Base-by-base conservation (phyloP, 176 grass and related monocot species). In the Rhynchospora breviuscula region DNA sequence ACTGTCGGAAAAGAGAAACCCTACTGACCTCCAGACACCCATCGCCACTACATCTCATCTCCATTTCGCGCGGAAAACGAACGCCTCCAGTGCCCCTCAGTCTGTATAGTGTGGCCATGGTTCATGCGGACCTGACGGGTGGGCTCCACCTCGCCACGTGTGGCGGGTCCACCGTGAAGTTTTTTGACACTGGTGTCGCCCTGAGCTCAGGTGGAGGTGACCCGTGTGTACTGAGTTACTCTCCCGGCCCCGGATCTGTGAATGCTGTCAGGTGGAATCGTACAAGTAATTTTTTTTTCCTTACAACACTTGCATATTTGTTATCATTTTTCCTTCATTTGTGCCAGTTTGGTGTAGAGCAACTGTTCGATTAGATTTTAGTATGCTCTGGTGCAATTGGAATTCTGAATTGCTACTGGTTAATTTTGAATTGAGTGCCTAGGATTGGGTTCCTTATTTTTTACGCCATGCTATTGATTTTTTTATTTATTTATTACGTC, bases 181-280 rank as follows among this genome's bases (percentile, higher is more conserved):
- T 95, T 9, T 95, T 99, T 79, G 96, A 99, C 88, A 87, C 92
- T 63, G 83, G 89, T 52, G 85, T 95, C 14, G 89, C 90, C 67
- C 82, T 90, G 2, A 45, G 48, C n/a, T 82, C 80, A 7, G 62
- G 60, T 62, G 80, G 80, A 63, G 91, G 96, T 83, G 92, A 99
- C 66, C 96, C 96, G 48, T 99, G 92, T 85, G 86, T 93, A 18
- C 92, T 99, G 47, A 94, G 87, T 80, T 99, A 99, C 85, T 45
- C 91, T 26, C 93, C 96, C 9, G 59, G 88, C 0, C 82, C 86
- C 3, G 86, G 79, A 7, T 83, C 87, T 62, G 89, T 99, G 68
- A 99, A 91, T 88, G 86, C 88, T 83, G 91, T 93, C 85, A 90
- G 91, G 80, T 99, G 96, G 96, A 95, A 99, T 79, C 93, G 95